Evolutionary conservation across 495 filamentous ascomycete species (phyloP), one percentile per base, ranked within the genome.

Genomic region (Astrothelium subdiscretum): DNA sequence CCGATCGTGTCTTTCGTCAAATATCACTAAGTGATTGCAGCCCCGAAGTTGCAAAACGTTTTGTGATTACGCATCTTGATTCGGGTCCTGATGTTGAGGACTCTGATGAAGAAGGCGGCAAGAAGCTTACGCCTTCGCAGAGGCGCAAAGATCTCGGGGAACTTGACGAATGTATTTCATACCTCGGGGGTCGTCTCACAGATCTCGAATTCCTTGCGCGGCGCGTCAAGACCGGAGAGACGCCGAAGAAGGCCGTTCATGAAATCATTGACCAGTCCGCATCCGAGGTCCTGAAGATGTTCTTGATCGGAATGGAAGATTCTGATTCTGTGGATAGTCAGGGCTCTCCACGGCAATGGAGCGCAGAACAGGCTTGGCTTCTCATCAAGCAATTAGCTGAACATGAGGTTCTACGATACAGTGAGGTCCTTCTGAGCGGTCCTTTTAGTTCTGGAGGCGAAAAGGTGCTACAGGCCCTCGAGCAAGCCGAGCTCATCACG

Each of bases 181-280:
- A 84, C 0, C 80, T 98, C 22, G 94, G 94, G 31, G 94, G 94
- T 2, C 87, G 94, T 6, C 81, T 98, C 3, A 96, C 91, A 0
- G 95, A 98, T 68, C 86, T 98, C 27, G 92, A 97, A 67, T 91
- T 91, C 67, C 85, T 98, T 63, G 87, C 92, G 13, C 84, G 91
- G 62, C 80, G 94, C n/a, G 88, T 98, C 65, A 90, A 91, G 69
- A 83, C 86, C 15, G 95, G 95, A 24, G 92, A 97, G 75, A 88
- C 80, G 0, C 94, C 94, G 1, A 80, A 79, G 69, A 81, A 85
- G 66, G 94, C 94, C n/a, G 87, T 97, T 15, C 76, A 82, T 32
- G 90, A 95, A 65, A 97, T 98, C 60, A 88, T 94, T 44, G 85
- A 90, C 35, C 90, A 95, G 65, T 85, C 86, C 10, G 86, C 90